Percentiles rank a stretch among this genome's conserved stretches.
These are phyloP conservation scores for Septoria linicola DNA, from an alignment of 2,329 filamentous ascomycete genomes.

Conservation along the genomic window DNA sequence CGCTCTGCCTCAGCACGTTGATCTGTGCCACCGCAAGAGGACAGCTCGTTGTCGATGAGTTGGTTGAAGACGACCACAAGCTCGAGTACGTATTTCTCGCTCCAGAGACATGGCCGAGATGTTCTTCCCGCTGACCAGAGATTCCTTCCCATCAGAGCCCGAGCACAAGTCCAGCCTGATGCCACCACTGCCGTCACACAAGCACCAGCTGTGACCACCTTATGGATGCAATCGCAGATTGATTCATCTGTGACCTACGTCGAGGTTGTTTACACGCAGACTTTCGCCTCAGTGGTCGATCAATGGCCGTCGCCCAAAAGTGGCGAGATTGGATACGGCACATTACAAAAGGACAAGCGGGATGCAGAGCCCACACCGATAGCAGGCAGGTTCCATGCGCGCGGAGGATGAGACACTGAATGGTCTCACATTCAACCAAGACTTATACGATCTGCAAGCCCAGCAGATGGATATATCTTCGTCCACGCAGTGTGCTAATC, in stretches of 20 bases:
- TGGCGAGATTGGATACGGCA: conserved; percentile 36
- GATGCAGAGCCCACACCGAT: conserved; percentile 6
- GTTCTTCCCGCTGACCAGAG: no score
- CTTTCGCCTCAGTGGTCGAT: conserved; percentile 32
- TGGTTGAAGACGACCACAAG: not conserved
- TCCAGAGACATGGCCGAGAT: no score
- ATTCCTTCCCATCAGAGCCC: no score
- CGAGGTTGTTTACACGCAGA: conserved; percentile 35
- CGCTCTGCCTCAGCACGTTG: not conserved
- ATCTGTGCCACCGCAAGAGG: not conserved
- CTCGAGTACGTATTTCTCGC: no score
- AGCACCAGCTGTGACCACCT: conserved; percentile 29
- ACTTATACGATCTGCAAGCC: no score
- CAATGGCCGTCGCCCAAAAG: conserved; percentile 28
- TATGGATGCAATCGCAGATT: conserved; percentile 26
- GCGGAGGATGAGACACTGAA: not conserved
- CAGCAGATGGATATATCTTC: no score
- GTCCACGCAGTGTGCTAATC: not conserved
- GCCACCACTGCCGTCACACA: conserved; percentile 20
- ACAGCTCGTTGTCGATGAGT: not conserved
- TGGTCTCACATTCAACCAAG: not conserved
- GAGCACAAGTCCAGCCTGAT: not conserved
- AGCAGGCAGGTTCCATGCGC: not conserved
- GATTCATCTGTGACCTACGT: conserved; percentile 28
- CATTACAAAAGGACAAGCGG: conserved; percentile 9